Conservation (phyloP, 2,329 filamentous ascomycete genomes). For the Colletotrichum melonis region DNA sequence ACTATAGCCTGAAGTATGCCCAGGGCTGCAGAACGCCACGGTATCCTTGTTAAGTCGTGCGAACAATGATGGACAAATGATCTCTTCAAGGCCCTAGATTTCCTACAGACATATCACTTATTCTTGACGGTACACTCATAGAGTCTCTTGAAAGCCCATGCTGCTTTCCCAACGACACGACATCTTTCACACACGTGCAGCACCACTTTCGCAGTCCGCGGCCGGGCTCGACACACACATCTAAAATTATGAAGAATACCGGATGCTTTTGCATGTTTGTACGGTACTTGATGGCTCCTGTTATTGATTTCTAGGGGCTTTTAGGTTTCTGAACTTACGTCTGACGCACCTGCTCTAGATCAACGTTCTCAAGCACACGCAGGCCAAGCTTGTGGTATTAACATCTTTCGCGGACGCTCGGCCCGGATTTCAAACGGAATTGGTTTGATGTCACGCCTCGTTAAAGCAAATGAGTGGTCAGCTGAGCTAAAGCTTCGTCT, state of each 20-base stretch:
- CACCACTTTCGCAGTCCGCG: background rate
- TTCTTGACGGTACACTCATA: background rate
- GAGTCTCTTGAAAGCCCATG: background rate
- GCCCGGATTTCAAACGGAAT: background rate
- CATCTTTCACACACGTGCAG: background rate
- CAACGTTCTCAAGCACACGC: background rate
- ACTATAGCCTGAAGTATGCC: background rate
- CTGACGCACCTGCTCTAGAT: background rate
- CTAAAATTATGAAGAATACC: accelerated
- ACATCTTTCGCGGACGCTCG: background rate
- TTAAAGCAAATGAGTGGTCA: background rate
- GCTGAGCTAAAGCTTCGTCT: background rate
- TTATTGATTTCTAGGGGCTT: accelerated
- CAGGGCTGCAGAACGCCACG: background rate
- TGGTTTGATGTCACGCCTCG: background rate
- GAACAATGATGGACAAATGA: too few species aligned
- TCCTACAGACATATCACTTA: too few species aligned
- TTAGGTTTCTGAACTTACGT: background rate
- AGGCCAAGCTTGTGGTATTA: background rate
- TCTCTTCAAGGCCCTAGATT: too few species aligned
- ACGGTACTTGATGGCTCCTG: background rate
- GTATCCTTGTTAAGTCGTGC: background rate
- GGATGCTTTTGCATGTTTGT: background rate
- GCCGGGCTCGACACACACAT: background rate
- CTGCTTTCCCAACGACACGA: background rate